Evolutionary conservation across 1,284 basidiomycete genomes (phyloP), one percentile per base, ranked within the genome.

Genomic region (Ganoderma lingzhi): DNA sequence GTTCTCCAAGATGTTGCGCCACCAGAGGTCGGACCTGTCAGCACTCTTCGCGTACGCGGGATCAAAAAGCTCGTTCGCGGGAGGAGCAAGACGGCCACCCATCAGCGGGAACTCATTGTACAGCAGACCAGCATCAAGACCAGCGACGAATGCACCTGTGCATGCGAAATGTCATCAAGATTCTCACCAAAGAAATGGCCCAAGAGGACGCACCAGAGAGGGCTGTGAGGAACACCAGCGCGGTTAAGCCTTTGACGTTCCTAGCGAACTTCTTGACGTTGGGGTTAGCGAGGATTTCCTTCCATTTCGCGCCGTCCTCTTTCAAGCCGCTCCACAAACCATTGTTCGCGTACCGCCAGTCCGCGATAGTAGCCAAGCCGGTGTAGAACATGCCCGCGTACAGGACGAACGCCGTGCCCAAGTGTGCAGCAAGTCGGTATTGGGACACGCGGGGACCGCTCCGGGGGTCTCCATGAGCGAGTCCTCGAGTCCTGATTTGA

Each of bases 81-180:
- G 96, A 3, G 98, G 98, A 3, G 90, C 88, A 39, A 98, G 80
- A 9, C 91, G 88, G 10, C 94, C 96, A 55, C 96, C 98, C 98
- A 99, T 99, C 6, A 93, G 84, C 0, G 98, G 98, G 84, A 98
- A 99, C 80, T 99, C 97, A 80, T 99, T 99, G 84, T 99, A 99
- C 19, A 98, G 82, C 65, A 99, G 82, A 3, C 98, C 98, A 0
- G 98, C 98, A 80, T 99, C 98, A 48, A 99, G 86, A 9, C 98
- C 98, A 37, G 98, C 98, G 30, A 99, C 98, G 77, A 99, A 97
- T 1, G 97, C 97, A 70, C 97, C 97, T 96, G 76, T 19, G 72
- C 65, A 69, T 65, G 30, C 30, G 70, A 63, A 35, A n/a, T 35
- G 2, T 61, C 10, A 61, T 12, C 5, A 15, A 14, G 3, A 14